Evolutionary conservation across 768 basidiomycete species (phyloP).

Genomic region (Porpolomopsis calyptriformis): DNA sequence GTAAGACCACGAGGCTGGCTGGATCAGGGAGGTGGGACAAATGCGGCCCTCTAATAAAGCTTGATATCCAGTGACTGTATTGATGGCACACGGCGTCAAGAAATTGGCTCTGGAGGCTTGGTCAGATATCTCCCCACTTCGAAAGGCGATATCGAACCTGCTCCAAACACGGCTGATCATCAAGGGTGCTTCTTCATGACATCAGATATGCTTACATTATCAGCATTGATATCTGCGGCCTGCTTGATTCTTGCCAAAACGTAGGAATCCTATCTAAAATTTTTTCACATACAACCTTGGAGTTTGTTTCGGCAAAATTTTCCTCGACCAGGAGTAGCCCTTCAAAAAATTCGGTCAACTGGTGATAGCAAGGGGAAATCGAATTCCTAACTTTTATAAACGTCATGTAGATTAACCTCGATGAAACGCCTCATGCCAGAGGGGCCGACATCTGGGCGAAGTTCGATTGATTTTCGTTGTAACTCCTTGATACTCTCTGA

Average conservation of each 20-base stretch:
- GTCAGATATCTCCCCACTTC: conserved; percentile 38
- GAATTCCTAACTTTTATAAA: conserved; percentile 43
- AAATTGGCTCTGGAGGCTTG: conserved; percentile 43
- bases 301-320: conserved; percentile 22
- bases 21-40: conserved; percentile 25
- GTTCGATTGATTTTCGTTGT: conserved; percentile 16
- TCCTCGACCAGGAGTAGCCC: too few relatives aligned
- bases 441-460: conserved; percentile 30
- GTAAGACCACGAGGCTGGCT: conserved; percentile 42
- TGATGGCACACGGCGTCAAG: conserved; percentile 42
- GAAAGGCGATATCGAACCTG: conserved; percentile 57
- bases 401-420: conserved; percentile 38
- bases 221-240: conserved; percentile 40
- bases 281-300: conserved; percentile 33
- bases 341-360: too few relatives aligned
- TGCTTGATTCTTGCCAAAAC: conserved; percentile 46
- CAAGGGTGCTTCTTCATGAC: neutral
- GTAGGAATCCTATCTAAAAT: conserved; percentile 42
- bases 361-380: neutral
- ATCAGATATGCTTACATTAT: conserved; percentile 39
- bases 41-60: conserved; percentile 41
- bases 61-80: conserved; percentile 41
- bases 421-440: conserved; percentile 34
- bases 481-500: conserved; percentile 30
- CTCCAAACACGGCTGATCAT: neutral